Base-by-base conservation (phyloP, 768 basidiomycete species). In the Psilocybe cyanescens region DNA sequence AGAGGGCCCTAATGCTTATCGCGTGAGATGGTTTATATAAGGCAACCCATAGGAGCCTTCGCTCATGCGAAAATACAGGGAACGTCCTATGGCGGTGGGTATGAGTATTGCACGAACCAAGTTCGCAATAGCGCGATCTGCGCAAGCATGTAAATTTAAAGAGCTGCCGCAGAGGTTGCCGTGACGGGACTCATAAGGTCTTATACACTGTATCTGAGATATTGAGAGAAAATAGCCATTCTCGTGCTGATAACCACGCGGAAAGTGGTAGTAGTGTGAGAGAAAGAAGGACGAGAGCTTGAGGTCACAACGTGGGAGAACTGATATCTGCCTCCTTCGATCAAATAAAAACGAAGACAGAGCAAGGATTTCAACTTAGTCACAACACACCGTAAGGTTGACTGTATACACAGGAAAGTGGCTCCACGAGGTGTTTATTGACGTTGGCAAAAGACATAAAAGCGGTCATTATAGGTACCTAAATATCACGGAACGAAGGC, bases 1-100 rank as follows among this genome's bases (percentile, higher is more conserved):
- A 60, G 59, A 60, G 56, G 55, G 57, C 31, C 54, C 30, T 58
- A 52, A 44, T 58, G 17, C 56, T 63, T 66, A 66, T 66, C 65
- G 65, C 62, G 65, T 66, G 65, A 61, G 65, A 66, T 44, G 12
- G 47, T 9, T 17, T 28, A 33, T n/a, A 48, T 37, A 17, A 53
- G 47, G 46, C 31, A 33, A 30, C 16, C 3, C 24, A 55, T 9
- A 55, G 52, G 24, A 46, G 11, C 19, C n/a, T 24, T 51, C 49
- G 29, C 5, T 45, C n/a, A 46, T 30, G 39, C 50, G 37, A 45
- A 53, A 53, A 58, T 41, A 59, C 39, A 52, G 39, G 30, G 39
- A 51, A 3, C 49, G 2, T 14, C 58, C 44, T 52, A 46, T 59
- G 58, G 50, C 16, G 50, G 37, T 54, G 52, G 30, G n/a, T 45